Conservation (phyloP, 768 basidiomycete genomes). For the Hygrocybe punicea region DNA sequence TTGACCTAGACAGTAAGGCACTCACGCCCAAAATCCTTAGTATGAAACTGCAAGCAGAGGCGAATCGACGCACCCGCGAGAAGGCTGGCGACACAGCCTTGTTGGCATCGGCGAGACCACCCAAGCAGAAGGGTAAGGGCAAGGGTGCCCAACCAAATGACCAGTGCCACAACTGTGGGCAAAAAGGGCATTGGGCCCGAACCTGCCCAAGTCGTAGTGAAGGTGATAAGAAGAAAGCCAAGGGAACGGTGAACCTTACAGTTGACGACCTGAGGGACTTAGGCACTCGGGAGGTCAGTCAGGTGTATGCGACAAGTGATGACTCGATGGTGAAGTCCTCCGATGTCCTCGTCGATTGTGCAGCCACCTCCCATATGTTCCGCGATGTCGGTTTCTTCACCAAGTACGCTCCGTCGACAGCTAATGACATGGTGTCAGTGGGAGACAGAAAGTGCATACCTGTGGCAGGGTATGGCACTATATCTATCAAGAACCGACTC, state of each 20-base stretch:
- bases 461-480: constrained; percentile 10
- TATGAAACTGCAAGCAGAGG: too few relatives aligned
- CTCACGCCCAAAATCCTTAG: too few relatives aligned
- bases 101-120: neutral
- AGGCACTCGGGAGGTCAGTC: constrained; percentile 9
- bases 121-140: neutral
- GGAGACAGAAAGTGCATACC: constrained; percentile 15
- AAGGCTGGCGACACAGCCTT: too few relatives aligned
- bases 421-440: constrained; percentile 11
- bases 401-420: neutral
- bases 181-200: constrained; percentile 18
- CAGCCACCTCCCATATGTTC: constrained; percentile 18
- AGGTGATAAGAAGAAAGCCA: constrained; percentile 2
- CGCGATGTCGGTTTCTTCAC: constrained; percentile 9
- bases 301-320: neutral
- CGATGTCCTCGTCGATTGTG: constrained; percentile 12
- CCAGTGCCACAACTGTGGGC: constrained; percentile 14
- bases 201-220: constrained; percentile 10
- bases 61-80: too few relatives aligned
- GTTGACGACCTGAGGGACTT: neutral
- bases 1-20: too few relatives aligned
- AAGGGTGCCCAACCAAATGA: constrained; percentile 13
- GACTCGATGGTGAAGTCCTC: neutral
- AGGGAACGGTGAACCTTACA: constrained; percentile 10
- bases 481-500: constrained; percentile 9